These are phyloP conservation scores for Endothia cerciana DNA, from an alignment of 2,329 filamentous ascomycete species.

Conservation along the genomic window DNA sequence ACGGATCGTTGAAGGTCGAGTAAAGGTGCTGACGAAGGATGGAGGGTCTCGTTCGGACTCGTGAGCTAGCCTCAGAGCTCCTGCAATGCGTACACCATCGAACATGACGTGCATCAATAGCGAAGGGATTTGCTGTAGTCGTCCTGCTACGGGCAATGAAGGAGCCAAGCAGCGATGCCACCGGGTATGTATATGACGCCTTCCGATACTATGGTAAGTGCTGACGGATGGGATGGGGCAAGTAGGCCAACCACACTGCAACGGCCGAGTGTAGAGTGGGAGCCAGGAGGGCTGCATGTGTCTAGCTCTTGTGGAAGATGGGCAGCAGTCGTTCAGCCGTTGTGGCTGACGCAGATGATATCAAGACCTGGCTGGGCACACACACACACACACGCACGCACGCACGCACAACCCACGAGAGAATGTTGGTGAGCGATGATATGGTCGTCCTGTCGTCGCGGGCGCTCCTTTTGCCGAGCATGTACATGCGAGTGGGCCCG, in stretches of 20 bases:
- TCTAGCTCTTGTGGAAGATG: not conserved
- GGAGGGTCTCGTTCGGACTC: not conserved
- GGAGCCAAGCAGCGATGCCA: too few relatives aligned
- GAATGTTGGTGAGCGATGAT: not conserved
- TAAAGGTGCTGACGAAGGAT: slow-evolving; percentile 1
- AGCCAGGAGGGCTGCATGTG: not conserved
- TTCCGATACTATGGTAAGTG: too few relatives aligned
- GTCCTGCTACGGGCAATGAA: too few relatives aligned
- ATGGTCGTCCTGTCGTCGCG: slow-evolving; percentile 12
- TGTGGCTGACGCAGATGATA: not conserved
- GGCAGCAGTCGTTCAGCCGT: not conserved
- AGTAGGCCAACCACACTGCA: slow-evolving; percentile 4
- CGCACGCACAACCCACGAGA: not conserved
- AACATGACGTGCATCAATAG: not conserved
- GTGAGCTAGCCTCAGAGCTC: not conserved
- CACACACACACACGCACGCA: not conserved
- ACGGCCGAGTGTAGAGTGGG: not conserved
- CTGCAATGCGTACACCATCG: too few relatives aligned
- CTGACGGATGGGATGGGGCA: not conserved
- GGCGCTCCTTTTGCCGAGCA: not conserved
- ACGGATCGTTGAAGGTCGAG: not conserved
- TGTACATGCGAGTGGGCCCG: slow-evolving; percentile 4
- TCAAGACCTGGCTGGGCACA: not conserved
- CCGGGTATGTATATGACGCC: too few relatives aligned
- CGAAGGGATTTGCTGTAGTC: too few relatives aligned